Percentiles rank a stretch among this genome's conserved stretches.
Conservation (phyloP, 371 early-diverging fungal species). For the Lichtheimia ornata region DNA sequence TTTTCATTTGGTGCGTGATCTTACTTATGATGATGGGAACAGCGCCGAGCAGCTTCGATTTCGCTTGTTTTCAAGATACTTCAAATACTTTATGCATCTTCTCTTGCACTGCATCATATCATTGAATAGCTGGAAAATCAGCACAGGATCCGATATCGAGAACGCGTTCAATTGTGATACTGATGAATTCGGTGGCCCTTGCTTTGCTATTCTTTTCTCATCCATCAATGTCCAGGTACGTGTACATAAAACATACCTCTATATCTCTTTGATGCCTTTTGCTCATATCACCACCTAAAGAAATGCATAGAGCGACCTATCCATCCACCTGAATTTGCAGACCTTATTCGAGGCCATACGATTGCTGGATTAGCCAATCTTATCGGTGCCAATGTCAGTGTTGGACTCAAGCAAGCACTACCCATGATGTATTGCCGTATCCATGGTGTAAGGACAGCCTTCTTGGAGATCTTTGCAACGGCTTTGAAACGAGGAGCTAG, state of each 20-base stretch:
- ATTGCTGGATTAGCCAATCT: slow-evolving; percentile 85
- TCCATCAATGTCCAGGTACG: too few species aligned
- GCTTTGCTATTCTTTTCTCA: too few species aligned
- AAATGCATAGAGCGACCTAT: background rate
- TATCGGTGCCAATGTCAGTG: slow-evolving; percentile 85
- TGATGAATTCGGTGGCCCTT: too few species aligned
- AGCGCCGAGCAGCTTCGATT: background rate
- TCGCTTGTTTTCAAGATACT: background rate
- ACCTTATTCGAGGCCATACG: background rate
- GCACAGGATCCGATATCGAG: background rate
- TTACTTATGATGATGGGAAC: background rate
- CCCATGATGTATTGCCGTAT: slow-evolving; percentile 90
- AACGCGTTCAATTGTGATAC: too few species aligned
- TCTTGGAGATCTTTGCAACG: slow-evolving; percentile 86
- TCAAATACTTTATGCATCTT: slow-evolving; percentile 3
- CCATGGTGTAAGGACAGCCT: slow-evolving; percentile 77
- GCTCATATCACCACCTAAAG: background rate
- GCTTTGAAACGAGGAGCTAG: slow-evolving; percentile 82
- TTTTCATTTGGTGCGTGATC: background rate
- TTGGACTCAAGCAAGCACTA: slow-evolving; percentile 83
- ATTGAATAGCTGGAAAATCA: slow-evolving; percentile 7
- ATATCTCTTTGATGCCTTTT: too few species aligned
- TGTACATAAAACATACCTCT: too few species aligned
- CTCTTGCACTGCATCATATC: background rate
- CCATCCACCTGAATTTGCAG: background rate